Evolutionary conservation across 2,329 filamentous ascomycete genomes (phyloP).

Genomic region (Xylaria sp.): DNA sequence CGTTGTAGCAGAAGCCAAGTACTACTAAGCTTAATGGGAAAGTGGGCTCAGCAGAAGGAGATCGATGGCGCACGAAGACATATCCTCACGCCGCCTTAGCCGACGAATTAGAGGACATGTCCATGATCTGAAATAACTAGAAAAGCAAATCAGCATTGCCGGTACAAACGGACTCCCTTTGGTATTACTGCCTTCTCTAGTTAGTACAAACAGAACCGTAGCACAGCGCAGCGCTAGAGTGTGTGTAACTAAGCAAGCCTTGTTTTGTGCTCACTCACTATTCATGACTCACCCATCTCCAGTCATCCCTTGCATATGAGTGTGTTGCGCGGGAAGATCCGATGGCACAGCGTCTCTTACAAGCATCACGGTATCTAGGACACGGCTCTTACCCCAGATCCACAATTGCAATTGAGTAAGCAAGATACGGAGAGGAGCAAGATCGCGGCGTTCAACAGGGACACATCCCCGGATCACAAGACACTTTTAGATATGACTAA

Average conservation of each 20-base stretch:
- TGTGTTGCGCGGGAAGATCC: too few relatives aligned
- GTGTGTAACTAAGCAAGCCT: not conserved
- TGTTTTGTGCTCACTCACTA: slow-evolving; percentile 6
- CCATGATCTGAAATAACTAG: not conserved
- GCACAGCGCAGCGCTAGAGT: not conserved
- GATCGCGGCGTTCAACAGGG: not conserved
- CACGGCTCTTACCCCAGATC: slow-evolving; percentile 5
- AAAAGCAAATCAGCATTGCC: not conserved
- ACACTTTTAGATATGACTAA: not conserved
- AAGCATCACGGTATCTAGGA: slow-evolving; percentile 5
- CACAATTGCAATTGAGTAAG: slow-evolving; percentile 39
- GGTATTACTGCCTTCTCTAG: not conserved
- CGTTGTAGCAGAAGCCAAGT: slow-evolving; percentile 1
- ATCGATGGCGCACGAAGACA: not conserved
- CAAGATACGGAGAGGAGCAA: not conserved
- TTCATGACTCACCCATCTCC: slow-evolving; percentile 26
- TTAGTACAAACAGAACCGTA: not conserved
- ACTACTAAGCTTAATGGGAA: not conserved
- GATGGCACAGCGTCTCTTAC: not conserved
- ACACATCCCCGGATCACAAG: not conserved
- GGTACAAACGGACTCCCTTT: not conserved
- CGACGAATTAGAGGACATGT: not conserved
- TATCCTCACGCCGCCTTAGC: not conserved
- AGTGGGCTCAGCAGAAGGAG: not conserved
- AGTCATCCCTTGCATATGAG: slow-evolving; percentile 15